Base-by-base conservation (phyloP, 1,284 basidiomycete genomes). In the Sphagnurus paluster region DNA sequence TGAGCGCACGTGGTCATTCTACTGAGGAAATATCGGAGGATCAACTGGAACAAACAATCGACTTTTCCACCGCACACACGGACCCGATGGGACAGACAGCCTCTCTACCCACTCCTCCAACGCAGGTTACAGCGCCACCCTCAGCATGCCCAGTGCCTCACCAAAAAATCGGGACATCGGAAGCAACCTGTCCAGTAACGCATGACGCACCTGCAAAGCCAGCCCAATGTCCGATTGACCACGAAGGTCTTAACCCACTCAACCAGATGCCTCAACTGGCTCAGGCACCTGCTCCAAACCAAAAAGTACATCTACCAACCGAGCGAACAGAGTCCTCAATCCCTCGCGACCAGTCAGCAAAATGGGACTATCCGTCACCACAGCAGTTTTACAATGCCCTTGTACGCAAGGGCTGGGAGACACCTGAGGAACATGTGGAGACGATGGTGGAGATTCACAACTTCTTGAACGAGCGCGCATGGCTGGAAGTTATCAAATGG, bases 341-440 rank as follows among this genome's bases (percentile, higher is more conserved):
- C 60, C 93, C 93, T 2, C 83, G 94, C 29, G 80, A 89, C 41
- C 60, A 64, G 5, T 57, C 61, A 44, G 67, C 52, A 38, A 77
- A 65, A 56, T 99, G 97, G 97, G 95, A 98, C 62, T 99, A 99
- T 68, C 97, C 97, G 1, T 95, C 91, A 4, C 93, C 96, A 2
- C 95, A 99, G 69, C 96, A 99, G 66, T 99, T 99, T 66, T 96
- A 99, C 69, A 98, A 98, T 64, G 97, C 97, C 0, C 79, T 99
- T 5, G 91, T 93, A 11, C 76, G 95, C 55, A 99, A 99, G 65
- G 97, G 97, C 1, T 95, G 91, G 92, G 94, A 97, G 68, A 97
- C 97, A 3, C 93, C 94, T 0, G 95, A 97, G 67, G 93, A 98
- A 62, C 88, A 93, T 64, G 83, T 99, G 32, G 94, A 96, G 65